These are phyloP conservation scores for Penicillium chermesinum DNA, from an alignment of 495 filamentous ascomycete species.

Conservation along the genomic window DNA sequence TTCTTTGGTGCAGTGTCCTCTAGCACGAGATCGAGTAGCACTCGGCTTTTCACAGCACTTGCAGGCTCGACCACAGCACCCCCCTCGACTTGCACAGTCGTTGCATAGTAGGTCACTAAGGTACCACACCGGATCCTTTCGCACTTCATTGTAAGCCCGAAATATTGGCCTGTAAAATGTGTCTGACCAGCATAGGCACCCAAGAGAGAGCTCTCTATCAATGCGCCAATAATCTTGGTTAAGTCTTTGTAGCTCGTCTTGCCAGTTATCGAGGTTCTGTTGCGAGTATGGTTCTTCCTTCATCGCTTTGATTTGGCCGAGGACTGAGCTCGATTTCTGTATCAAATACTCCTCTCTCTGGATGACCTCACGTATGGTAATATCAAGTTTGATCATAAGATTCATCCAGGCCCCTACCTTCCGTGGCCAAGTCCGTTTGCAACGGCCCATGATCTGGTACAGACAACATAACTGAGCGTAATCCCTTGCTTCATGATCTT, in stretches of 20 bases:
- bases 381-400: not conserved
- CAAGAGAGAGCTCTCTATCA: not conserved
- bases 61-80: slow-evolving; percentile 1
- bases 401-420: not conserved
- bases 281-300: not conserved
- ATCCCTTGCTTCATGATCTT: not conserved
- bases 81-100: slow-evolving; percentile 1
- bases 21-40: not conserved
- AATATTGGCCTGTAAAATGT: not conserved
- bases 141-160: not conserved
- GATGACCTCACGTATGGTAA: not conserved
- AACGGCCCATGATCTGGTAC: not conserved
- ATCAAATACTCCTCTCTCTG: not conserved
- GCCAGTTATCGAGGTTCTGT: not conserved
- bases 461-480: not conserved
- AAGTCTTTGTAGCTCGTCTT: not conserved
- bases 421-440: not conserved
- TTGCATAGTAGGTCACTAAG: not conserved
- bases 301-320: not conserved
- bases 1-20: slow-evolving; percentile 1
- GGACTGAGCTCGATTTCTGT: not conserved
- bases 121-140: not conserved
- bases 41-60: slow-evolving; percentile 1
- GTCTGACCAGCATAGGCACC: not conserved
- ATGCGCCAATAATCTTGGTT: not conserved